A percentile compares a stretch with the other conserved stretches of the same genome.
phyloP scores from a whole-genome alignment of 1,139 yeast genomes.

The Debaryomyces psychrophilus region DNA sequence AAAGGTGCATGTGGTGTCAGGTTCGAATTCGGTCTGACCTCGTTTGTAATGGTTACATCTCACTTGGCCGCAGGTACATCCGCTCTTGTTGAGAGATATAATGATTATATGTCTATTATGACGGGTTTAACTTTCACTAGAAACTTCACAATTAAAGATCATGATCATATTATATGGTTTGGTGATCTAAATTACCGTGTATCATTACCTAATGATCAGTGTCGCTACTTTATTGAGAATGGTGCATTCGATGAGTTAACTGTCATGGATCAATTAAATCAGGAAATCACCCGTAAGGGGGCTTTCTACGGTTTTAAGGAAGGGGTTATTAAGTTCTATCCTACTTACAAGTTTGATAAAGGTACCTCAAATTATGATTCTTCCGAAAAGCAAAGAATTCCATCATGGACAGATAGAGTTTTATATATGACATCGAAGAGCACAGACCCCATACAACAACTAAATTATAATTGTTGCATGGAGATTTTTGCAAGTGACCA shows the following conservation, averaged over 20 bases:
- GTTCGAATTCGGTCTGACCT: constrained; percentile 74
- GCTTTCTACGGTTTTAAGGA: constrained; percentile 88
- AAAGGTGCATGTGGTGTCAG: constrained; percentile 92
- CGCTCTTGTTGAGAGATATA: constrained; percentile 84
- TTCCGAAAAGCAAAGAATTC: constrained; percentile 88
- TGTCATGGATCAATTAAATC: constrained; percentile 78
- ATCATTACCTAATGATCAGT: constrained; percentile 72
- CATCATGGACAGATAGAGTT: constrained; percentile 96
- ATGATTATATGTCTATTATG: constrained; percentile 80
- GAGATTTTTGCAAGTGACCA: constrained; percentile 79
- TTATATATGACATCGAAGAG: constrained; percentile 45
- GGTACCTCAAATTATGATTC: constrained; percentile 85
- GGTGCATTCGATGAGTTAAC: constrained; percentile 56
- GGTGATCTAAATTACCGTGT: constrained; percentile 96
- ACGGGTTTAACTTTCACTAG: constrained; percentile 78
- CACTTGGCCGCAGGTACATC: constrained; percentile 93
- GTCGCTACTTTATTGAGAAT: constrained; percentile 55
- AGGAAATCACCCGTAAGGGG: constrained; percentile 72
- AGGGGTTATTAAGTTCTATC: constrained; percentile 70
- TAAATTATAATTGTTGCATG: constrained; percentile 62
- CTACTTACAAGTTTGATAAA: constrained; percentile 93
- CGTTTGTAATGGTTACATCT: constrained; percentile 82
- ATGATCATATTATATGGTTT: constrained; percentile 88
- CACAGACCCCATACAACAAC: constrained; percentile 57
- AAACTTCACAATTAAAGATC: constrained; percentile 71